Conservation (phyloP, 768 basidiomycete species). For the Phaeotremella skinneri region DNA sequence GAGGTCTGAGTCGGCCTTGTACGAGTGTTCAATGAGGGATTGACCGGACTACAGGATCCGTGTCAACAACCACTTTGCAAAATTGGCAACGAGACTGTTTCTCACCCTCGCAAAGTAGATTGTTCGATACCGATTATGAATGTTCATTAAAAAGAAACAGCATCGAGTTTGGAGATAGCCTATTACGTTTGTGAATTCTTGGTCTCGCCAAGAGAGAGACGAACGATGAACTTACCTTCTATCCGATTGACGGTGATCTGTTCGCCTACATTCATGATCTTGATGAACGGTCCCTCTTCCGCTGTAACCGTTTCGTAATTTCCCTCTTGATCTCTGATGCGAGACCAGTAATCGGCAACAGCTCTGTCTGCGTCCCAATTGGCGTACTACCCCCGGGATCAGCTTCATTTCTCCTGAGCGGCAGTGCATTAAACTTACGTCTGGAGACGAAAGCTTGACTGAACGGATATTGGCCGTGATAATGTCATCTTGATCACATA, state of each 20-base stretch:
- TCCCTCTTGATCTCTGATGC: slow-evolving; percentile 80
- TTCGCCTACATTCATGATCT: slow-evolving; percentile 94
- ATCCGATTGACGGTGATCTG: slow-evolving; percentile 81
- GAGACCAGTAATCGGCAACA: slow-evolving; percentile 83
- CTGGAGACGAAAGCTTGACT: slow-evolving; percentile 97
- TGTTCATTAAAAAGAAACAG: slow-evolving; percentile 99
- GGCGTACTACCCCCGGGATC: slow-evolving; percentile 78
- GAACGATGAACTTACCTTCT: slow-evolving; percentile 39
- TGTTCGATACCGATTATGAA: slow-evolving; percentile 85
- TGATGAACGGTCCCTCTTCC: slow-evolving; percentile 86
- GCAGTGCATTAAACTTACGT: slow-evolving; percentile 60
- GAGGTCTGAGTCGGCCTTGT: slow-evolving; percentile 95
- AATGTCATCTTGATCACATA: slow-evolving; percentile 87
- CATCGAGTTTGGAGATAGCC: slow-evolving; percentile 71
- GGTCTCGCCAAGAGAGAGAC: neutral
- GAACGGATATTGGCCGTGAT: slow-evolving; percentile 91
- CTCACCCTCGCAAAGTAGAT: slow-evolving; percentile 94
- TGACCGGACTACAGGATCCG: slow-evolving; percentile 84
- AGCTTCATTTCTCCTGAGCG: slow-evolving; percentile 2
- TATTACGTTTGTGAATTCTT: slow-evolving; percentile 20
- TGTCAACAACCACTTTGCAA: slow-evolving; percentile 2
- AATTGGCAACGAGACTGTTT: neutral
- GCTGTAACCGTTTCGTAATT: slow-evolving; percentile 90
- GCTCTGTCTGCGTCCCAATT: slow-evolving; percentile 91
- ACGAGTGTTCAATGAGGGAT: slow-evolving; percentile 96